Evolutionary conservation across 2,329 filamentous ascomycete genomes (phyloP), one percentile per base, ranked within the genome.

Genomic region (Diaporthe longicolla): DNA sequence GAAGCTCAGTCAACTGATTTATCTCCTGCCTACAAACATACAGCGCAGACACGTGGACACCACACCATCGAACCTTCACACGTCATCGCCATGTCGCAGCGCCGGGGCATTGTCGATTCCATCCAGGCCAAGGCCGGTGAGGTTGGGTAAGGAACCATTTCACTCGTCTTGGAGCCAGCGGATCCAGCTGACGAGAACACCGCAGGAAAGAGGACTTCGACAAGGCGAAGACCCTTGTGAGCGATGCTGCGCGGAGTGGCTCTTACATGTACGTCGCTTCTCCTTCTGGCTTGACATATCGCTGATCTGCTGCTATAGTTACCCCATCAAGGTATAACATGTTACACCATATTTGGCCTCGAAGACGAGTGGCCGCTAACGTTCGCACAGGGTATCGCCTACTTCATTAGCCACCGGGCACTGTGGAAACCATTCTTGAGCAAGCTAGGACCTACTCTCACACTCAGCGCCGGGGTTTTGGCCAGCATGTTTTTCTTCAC

Each of bases 401-500:
- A 92, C 82, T 91, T 92, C 78, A 61, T 87, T 57, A 85, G 84
- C 32, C 89, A 92, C 76, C 85, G 84, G 21, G 81, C 86, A 9
- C 81, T 92, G 59, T 92, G 90, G 90, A 87, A 87, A 78, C 90
- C 90, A 1, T 87, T 92, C 57, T 77, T 88, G 50, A 88, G 87
- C 9, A 87, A 87, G 74, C 81, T 92, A 58, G 81, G 86, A 1
- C 89, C 89, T 3, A 95, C 93, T 37, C 78, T 97, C 68, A 87
- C 89, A 1, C 88, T 98, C 2, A 95, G 94, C 19, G 82, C 92
- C 13, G 89, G 90, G 58, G 92, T 98, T 59, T 92, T 95, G 1
- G 87, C 87, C 15, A 87, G 90, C 82, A 97, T 98, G 94, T 98
- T 98, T 84, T 86, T 93, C 78, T 92, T 98, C 81, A 93, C 95